Evolutionary conservation across 441 rosid species (phyloP).

Genomic region (Adansonia madagascariensis): DNA sequence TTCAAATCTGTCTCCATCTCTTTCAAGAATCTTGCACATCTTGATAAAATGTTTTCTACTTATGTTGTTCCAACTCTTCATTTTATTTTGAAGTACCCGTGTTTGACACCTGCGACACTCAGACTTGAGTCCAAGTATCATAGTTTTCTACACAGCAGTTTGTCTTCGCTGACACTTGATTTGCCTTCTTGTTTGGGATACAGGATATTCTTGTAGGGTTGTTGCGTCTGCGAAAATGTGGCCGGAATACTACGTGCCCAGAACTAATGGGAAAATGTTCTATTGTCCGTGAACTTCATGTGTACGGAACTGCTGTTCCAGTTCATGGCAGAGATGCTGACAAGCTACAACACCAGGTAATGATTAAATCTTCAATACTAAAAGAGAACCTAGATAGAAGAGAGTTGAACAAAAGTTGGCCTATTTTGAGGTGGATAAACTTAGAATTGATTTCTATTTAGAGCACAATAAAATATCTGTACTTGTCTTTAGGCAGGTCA

Average conservation of each 20-base stretch:
- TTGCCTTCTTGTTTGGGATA: constrained; percentile 24
- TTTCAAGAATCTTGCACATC: neutral
- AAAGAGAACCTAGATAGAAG: constrained; percentile 10
- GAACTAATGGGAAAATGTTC: constrained; percentile 92
- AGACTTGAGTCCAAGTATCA: too few relatives aligned
- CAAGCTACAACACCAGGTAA: constrained; percentile 97
- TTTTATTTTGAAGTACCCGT: too few relatives aligned
- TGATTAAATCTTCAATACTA: neutral
- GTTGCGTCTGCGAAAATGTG: constrained; percentile 90
- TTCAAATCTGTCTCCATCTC: neutral
- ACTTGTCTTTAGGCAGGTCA: neutral
- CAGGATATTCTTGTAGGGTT: constrained; percentile 98
- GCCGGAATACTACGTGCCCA: constrained; percentile 83
- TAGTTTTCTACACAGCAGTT: neutral
- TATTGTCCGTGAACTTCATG: constrained; percentile 97
- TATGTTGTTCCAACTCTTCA: too few relatives aligned
- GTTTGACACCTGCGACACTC: too few relatives aligned
- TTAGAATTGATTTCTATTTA: neutral
- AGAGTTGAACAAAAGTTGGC: neutral
- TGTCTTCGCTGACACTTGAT: neutral
- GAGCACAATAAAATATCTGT: neutral
- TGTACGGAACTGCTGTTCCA: constrained; percentile 98
- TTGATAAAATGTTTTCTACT: constrained; percentile 10
- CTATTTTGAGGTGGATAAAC: neutral
- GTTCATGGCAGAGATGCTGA: constrained; percentile 96